Base-by-base conservation (phyloP, 768 basidiomycete species). In the Xerocomellus amylosporus region DNA sequence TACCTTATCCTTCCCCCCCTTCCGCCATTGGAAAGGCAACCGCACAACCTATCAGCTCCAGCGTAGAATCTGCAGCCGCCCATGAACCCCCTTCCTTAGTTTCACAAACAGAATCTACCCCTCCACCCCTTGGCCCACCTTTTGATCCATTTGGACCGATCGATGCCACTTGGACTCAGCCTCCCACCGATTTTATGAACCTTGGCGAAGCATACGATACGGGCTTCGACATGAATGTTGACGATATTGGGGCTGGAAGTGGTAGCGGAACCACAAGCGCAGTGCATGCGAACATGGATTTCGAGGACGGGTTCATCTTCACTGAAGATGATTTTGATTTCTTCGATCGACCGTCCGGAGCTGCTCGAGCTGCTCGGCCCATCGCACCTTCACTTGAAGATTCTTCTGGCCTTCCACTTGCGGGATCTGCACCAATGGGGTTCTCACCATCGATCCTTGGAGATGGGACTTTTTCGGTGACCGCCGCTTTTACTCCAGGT, bases 271-370 rank as follows among this genome's bases (percentile, higher is more conserved):
- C 63, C 19, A 54, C 63, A 30, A 60, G 57, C 40, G 55, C 64
- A 31, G 65, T 53, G 6, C 68, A 61, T 37, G 66, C 69, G 47
- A 70, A 70, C 47, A 70, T 78, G 68, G 82, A 81, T 40, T 81
- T 81, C 49, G 83, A 85, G 33, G 80, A 83, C 20, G 79, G 76
- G 1, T 86, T 93, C 61, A 61, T 58, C 22, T 70, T 71, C 46
- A 92, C 91, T 0, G 91, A 94, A 48, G 91, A 92, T 51, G 91
- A 94, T 68, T 94, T 93, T 68, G 87, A 82, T 66, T 93, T 90
- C 70, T 94, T 93, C 65, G 90, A 93, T 64, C 77, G 76, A 24
- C 84, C 83, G 0, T 74, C 79, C 1, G 55, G 60, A 28, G 53
- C 61, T 41, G 49, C 64, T 8, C 64, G 69, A 31, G 34, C 62